Base-by-base conservation (phyloP, 306 rosid species). In the Urtica urens region DNA sequence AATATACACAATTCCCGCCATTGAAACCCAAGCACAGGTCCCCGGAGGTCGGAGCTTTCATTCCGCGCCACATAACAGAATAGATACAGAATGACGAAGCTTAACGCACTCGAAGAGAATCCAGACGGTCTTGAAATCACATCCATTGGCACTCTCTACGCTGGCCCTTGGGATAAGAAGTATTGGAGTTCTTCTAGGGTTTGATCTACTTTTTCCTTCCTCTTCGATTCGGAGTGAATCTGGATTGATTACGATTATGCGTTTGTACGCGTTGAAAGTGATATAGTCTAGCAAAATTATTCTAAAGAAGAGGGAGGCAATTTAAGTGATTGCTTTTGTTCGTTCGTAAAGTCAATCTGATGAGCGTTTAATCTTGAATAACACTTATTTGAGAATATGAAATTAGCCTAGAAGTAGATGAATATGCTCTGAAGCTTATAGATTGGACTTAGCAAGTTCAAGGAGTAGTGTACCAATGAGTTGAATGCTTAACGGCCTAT, bases 111-210 rank as follows among this genome's bases (percentile, higher is more conserved):
- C 19, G 74, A 55, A 21, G 65, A 58, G 12, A 47, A 57, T 40
- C 52, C 42, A 9, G 78, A 78, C 60, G 81, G 79, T 28, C 79
- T 87, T 10, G 96, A 83, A 69, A 66, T 87, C 52, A 65, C 74
- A 24, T 80, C 87, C 55, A 67, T 83, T 51, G 96, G 96, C 39
- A 75, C 93, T 17, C 68, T 87, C 58, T 78, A 83, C 74, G 55
- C 9, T 20, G 94, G 96, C 37, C 60, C 71, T 1, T 87, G 87
- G 93, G 93, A 78, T 50, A 87, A 87, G 79, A 87, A 83, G 71
- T 87, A 83, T 60, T 87, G 94, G 96, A 83, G 83, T 81, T 75
- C 78, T 60, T 78, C 93, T 55, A 78, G 96, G 94, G 96, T 87
- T 76, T 34, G 79, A 39, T 55, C 34, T 38, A 21, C 1, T 12